phyloP scores from a whole-genome alignment of 1,284 basidiomycete genomes.

The Heterobasidion irregulare region DNA sequence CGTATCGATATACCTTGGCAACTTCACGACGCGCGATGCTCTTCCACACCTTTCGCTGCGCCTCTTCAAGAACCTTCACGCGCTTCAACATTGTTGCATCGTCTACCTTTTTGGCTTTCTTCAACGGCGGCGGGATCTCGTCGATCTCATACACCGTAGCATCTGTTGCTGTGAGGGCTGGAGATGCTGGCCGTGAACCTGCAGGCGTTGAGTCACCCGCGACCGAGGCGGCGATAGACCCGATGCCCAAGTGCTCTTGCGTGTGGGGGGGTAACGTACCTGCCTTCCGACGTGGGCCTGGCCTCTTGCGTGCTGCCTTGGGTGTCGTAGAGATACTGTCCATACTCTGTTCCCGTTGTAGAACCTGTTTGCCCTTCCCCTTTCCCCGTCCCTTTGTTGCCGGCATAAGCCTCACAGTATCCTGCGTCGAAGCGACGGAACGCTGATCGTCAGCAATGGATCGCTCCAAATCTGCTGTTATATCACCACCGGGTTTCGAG shows the following conservation, averaged over 20 bases:
- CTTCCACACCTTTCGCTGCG: slow-evolving; percentile 82
- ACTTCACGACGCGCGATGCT: slow-evolving; percentile 79
- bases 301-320: slow-evolving; percentile 29
- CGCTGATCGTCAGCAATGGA: slow-evolving; percentile 23
- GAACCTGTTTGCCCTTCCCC: slow-evolving; percentile 29
- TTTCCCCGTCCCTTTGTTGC: slow-evolving; percentile 27
- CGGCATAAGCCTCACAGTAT: slow-evolving; percentile 10
- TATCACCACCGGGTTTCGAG: slow-evolving; percentile 25
- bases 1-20: slow-evolving; percentile 48
- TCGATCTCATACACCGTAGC: slow-evolving; percentile 63
- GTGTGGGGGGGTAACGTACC: slow-evolving; percentile 30
- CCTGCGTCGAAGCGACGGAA: slow-evolving; percentile 11
- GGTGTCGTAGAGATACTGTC: slow-evolving; percentile 32
- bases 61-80: slow-evolving; percentile 70
- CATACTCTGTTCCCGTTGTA: slow-evolving; percentile 31
- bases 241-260: slow-evolving; percentile 40
- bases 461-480: slow-evolving; percentile 34
- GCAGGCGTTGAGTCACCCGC: slow-evolving; percentile 27
- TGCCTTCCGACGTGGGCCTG: slow-evolving; percentile 35
- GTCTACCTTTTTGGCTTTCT: slow-evolving; percentile 68
- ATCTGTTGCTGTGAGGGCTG: slow-evolving; percentile 43
- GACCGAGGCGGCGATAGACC: slow-evolving; percentile 48
- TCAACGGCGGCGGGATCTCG: slow-evolving; percentile 58
- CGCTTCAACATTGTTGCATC: slow-evolving; percentile 64
- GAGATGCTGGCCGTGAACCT: slow-evolving; percentile 54